Percentiles rank a stretch among this genome's conserved stretches.
Conservation (phyloP, 2,329 filamentous ascomycete species). For the Triangularia verruculosa region DNA sequence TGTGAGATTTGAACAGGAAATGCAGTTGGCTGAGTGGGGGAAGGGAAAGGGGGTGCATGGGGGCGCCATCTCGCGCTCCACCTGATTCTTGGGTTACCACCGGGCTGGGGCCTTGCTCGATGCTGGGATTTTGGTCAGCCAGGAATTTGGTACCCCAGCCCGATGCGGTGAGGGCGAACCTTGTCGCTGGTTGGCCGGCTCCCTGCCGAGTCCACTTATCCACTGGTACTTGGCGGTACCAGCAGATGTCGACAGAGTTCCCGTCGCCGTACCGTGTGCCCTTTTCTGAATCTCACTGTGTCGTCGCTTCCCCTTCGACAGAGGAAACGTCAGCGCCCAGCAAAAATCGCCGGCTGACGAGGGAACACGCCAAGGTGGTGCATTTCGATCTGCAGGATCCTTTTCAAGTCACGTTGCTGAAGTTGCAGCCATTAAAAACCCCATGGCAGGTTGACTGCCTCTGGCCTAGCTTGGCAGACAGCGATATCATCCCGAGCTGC, state of each 20-base stretch:
- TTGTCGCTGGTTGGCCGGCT: conserved; percentile 11
- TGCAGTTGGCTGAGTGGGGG: conserved; percentile 16
- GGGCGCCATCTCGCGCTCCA: conserved; percentile 17
- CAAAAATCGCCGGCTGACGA: background rate
- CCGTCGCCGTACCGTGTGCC: background rate
- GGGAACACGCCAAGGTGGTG: background rate
- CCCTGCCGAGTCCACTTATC: background rate
- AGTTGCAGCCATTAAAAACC: background rate
- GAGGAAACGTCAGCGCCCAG: background rate
- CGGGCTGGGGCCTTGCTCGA: conserved; percentile 21
- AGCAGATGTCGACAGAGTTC: background rate
- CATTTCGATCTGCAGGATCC: conserved; percentile 9
- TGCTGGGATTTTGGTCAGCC: conserved; percentile 21
- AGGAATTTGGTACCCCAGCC: conserved; percentile 16
- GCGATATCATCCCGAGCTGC: background rate
- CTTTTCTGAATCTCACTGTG: background rate
- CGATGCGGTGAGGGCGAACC: conserved; percentile 22
- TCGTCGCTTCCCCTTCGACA: background rate
- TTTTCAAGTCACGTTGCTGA: background rate
- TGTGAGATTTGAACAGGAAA: conserved; percentile 18
- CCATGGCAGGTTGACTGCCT: too few relatives aligned
- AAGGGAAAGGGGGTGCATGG: conserved; percentile 10
- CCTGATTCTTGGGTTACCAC: conserved; percentile 20
- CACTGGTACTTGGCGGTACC: background rate
- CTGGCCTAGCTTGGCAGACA: too few relatives aligned